phyloP scores from a whole-genome alignment of 495 filamentous ascomycete genomes.

The Neurospora sp. region DNA sequence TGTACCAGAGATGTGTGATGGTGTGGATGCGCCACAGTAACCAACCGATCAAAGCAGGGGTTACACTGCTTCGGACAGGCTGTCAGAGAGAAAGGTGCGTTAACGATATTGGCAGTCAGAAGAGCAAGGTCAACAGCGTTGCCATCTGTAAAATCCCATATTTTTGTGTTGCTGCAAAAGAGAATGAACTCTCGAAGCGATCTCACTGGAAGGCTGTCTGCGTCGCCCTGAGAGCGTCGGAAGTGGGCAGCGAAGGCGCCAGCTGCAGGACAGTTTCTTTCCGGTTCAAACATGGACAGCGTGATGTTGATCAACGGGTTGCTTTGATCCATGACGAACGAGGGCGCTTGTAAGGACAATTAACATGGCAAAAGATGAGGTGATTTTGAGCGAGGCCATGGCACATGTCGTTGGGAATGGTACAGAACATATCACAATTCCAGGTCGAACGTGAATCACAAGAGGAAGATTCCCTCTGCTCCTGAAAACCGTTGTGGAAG shows the following conservation, averaged over 20 bases:
- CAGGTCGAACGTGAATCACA: not conserved
- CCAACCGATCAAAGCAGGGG: no score
- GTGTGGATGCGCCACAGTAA: no score
- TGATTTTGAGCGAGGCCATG: not conserved
- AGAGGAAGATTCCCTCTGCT: not conserved
- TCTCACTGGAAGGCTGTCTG: not conserved
- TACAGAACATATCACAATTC: not conserved
- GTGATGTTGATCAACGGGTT: not conserved
- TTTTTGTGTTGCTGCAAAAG: not conserved
- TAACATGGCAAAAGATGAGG: not conserved
- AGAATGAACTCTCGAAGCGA: not conserved
- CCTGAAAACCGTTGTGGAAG: not conserved
- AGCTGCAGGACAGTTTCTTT: not conserved
- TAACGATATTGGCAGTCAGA: no score
- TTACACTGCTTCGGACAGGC: no score
- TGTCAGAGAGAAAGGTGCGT: no score
- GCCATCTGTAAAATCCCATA: not conserved
- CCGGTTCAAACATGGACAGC: not conserved
- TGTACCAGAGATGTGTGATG: no score
- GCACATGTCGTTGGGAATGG: not conserved
- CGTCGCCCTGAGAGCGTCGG: not conserved
- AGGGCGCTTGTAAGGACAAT: not conserved
- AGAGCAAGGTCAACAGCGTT: not conserved
- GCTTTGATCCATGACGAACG: not conserved
- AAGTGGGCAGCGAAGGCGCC: not conserved